Evolutionary conservation across 441 rosid genomes (phyloP).

Genomic region (Gossypium davidsonii): DNA sequence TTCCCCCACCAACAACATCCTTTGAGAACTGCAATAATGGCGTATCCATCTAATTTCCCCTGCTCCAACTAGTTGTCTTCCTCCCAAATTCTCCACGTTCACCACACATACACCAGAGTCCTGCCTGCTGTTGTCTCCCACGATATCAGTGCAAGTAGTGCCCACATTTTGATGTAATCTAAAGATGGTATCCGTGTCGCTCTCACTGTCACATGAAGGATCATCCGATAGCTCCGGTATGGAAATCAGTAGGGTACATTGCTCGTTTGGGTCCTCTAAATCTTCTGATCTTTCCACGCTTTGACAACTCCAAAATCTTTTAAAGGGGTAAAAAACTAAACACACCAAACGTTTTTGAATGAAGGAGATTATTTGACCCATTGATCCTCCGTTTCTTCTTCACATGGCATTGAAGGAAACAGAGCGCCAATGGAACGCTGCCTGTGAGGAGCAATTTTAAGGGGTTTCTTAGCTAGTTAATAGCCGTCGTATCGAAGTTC

Average conservation of each 20-base stretch:
- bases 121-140: neutral
- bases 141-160: neutral
- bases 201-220: neutral
- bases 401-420: neutral
- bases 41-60: neutral
- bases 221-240: neutral
- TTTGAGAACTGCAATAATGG: conserved; percentile 29
- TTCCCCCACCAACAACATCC: conserved; percentile 35
- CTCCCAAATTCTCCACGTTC: neutral
- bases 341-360: neutral
- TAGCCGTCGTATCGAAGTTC: neutral
- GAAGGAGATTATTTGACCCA: conserved; percentile 8
- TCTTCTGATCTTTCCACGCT: neutral
- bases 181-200: neutral
- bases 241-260: neutral
- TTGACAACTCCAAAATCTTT: neutral
- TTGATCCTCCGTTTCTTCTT: neutral
- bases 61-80: neutral
- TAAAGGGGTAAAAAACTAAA: neutral
- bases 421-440: neutral
- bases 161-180: neutral
- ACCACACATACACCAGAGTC: neutral
- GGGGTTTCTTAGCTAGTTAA: neutral
- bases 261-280: neutral
- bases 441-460: neutral